Base-by-base conservation (phyloP, 208 protist genomes). In the Wallacemonas sp. region DNA sequence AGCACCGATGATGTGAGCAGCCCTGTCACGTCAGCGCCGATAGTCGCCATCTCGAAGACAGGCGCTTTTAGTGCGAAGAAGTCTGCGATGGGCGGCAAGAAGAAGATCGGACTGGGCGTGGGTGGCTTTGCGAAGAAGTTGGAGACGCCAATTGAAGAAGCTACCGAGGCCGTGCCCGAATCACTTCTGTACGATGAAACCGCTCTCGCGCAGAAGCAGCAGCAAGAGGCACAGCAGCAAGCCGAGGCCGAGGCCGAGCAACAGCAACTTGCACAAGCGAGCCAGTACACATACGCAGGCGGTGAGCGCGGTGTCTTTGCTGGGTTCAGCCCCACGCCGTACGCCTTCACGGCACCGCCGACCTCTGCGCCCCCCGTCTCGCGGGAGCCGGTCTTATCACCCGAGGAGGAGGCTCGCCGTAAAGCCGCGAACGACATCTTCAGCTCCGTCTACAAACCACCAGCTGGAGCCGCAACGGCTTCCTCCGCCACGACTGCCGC, bases 31-130 rank as follows among this genome's bases (percentile, higher is more conserved):
- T 59, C 53, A 24, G 69, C 69, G 21, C 65, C 75, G 24, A 66
- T 76, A 34, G 54, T 80, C 14, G 64, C 70, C 27, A 72, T 72
- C 27, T 76, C 75, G 3, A 63, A 64, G 39, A 68, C 63, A 47
- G 33, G 45, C 46, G 58, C 60, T 27, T 70, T 59, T 49, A 75
- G 42, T 24, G 49, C 49, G 8, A 51, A 69, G 9, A 61, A 33
- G 30, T 53, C 45, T 21, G 67, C 68, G 36, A 36, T 33, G 2
- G 62, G 33, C 8, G 56, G 22, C 8, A 82, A 80, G 65, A 87
- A 88, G 69, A 86, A 80, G 54, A 80, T 77, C 45, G 82, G 82
- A 44, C 75, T 91, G 44, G 88, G 82, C 51, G 77, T 68, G 8
- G 59, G 34, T 17, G 58, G 21, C 42, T 38, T 62, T 22, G 65